Conservation (phyloP, 2,329 filamentous ascomycete species). For the Colletotrichum eleusines region DNA sequence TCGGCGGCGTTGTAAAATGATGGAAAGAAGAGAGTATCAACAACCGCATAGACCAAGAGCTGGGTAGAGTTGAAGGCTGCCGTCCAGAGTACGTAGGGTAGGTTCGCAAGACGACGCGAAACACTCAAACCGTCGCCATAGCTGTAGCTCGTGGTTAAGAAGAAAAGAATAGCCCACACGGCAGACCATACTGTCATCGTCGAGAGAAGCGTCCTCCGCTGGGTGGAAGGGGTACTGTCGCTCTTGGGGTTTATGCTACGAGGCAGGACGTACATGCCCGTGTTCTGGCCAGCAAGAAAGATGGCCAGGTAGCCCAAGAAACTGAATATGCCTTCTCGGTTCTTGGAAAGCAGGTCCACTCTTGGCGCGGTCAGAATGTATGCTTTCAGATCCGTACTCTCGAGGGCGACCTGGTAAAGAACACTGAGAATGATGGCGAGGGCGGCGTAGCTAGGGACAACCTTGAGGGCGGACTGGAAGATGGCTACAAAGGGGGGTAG, state of each 20-base stretch:
- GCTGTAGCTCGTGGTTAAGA: constrained; percentile 73
- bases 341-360: constrained; percentile 84
- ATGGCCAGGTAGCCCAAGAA: constrained; percentile 95
- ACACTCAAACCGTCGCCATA: constrained; percentile 82
- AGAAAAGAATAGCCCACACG: constrained; percentile 79
- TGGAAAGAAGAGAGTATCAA: constrained; percentile 85
- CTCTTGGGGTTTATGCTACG: constrained; percentile 60
- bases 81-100: constrained; percentile 94
- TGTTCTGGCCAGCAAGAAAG: constrained; percentile 88
- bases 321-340: constrained; percentile 95
- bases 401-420: constrained; percentile 80
- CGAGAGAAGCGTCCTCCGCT: constrained; percentile 70
- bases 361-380: constrained; percentile 88
- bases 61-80: constrained; percentile 91
- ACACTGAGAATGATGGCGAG: constrained; percentile 77
- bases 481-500: constrained; percentile 90
- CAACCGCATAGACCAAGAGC: constrained; percentile 79
- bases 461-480: constrained; percentile 77
- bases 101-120: constrained; percentile 89
- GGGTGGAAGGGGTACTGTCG: constrained; percentile 57
- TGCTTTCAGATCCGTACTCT: constrained; percentile 81
- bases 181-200: constrained; percentile 74
- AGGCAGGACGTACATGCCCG: constrained; percentile 84
- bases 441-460: constrained; percentile 81
- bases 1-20: constrained; percentile 71